Evolutionary conservation across 768 basidiomycete species (phyloP).

Genomic region (Tephrocybe sp.): DNA sequence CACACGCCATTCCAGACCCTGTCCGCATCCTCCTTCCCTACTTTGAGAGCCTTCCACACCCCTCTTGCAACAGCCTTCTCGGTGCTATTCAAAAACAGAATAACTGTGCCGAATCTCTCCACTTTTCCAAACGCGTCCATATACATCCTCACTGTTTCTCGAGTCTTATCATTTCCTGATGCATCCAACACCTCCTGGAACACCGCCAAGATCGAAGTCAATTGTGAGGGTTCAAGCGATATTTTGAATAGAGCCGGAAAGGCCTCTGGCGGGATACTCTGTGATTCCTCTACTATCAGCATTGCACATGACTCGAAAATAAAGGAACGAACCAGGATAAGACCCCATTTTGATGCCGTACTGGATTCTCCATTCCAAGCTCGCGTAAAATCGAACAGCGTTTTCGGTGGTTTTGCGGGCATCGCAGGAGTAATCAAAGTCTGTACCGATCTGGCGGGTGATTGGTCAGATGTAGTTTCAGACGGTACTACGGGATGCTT

Average conservation of each 20-base stretch:
- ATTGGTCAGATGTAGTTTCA: background rate
- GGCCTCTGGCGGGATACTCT: slow-evolving; percentile 54
- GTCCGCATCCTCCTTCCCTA: slow-evolving; percentile 15
- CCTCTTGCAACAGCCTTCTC: slow-evolving; percentile 50
- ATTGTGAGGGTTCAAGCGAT: slow-evolving; percentile 64
- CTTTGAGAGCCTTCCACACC: slow-evolving; percentile 43
- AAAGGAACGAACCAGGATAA: slow-evolving; percentile 50
- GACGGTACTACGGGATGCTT: slow-evolving; percentile 6
- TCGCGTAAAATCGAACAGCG: slow-evolving; percentile 62
- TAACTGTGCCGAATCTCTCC: slow-evolving; percentile 60
- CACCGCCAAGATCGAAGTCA: slow-evolving; percentile 54
- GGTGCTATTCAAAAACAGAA: slow-evolving; percentile 54
- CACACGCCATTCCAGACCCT: slow-evolving; percentile 26
- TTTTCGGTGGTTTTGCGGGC: slow-evolving; percentile 31
- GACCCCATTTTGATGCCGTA: slow-evolving; percentile 48
- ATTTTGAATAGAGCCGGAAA: slow-evolving; percentile 65
- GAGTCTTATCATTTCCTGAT: slow-evolving; percentile 9
- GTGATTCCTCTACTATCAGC: background rate
- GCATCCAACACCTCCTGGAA: slow-evolving; percentile 35
- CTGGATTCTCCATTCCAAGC: slow-evolving; percentile 49
- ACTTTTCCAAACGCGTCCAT: slow-evolving; percentile 52
- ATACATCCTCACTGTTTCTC: slow-evolving; percentile 34
- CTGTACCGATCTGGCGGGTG: no score
- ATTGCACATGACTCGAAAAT: background rate
- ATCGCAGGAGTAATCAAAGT: background rate